Conservation (phyloP, 768 basidiomycete genomes). For the Sporobolomyces roseus region DNA sequence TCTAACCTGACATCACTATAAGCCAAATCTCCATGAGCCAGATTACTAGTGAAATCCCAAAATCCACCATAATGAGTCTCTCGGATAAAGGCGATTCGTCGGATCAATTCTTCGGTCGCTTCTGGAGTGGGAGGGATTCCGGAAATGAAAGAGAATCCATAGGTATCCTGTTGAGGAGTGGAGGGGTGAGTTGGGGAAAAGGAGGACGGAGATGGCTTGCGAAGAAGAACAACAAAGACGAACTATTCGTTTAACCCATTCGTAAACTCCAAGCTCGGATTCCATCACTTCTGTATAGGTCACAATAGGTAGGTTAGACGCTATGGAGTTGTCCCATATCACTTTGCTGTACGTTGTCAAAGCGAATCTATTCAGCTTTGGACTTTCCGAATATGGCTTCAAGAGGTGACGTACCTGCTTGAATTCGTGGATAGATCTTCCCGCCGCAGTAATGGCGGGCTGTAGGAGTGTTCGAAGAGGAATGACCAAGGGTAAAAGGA, state of each 20-base stretch:
- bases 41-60: conserved; percentile 93
- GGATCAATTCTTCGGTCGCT: conserved; percentile 72
- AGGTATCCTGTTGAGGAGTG: conserved; percentile 63
- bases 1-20: conserved; percentile 83
- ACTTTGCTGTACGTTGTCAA: conserved; percentile 52
- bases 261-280: conserved; percentile 65
- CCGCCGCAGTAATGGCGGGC: conserved; percentile 55
- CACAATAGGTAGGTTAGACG: conserved; percentile 68
- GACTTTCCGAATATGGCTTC: too few species aligned
- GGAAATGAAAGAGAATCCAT: conserved; percentile 81
- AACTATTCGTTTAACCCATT: conserved; percentile 77
- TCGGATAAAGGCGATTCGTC: conserved; percentile 78
- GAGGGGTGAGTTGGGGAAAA: background rate
- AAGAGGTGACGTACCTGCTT: background rate
- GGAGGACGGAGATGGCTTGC: background rate
- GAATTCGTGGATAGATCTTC: background rate
- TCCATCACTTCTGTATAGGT: conserved; percentile 70
- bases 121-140: conserved; percentile 76
- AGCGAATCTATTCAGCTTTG: too few species aligned
- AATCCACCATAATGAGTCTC: conserved; percentile 89
- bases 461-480: conserved; percentile 73
- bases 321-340: conserved; percentile 76
- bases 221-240: conserved; percentile 46
- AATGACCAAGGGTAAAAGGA: conserved; percentile 85
- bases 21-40: conserved; percentile 86